These are phyloP conservation scores for Mycena polygramma DNA, from an alignment of 768 basidiomycete genomes.

Conservation along the genomic window DNA sequence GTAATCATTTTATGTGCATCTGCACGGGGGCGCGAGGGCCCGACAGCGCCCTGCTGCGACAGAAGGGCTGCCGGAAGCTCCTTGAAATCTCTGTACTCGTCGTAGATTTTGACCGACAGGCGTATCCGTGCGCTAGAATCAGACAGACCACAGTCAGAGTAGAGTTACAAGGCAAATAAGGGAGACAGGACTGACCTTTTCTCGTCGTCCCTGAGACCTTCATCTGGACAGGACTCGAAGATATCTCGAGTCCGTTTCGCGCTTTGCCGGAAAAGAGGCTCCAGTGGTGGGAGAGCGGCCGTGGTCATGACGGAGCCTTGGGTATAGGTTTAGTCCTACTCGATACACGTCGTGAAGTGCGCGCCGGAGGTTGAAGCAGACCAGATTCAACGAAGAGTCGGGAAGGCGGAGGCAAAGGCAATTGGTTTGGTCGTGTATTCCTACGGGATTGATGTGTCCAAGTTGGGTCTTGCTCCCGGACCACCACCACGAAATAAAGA, in stretches of 20 bases:
- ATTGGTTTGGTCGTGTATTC: no score
- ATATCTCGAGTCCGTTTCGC: slow-evolving; percentile 82
- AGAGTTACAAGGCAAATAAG: neutral
- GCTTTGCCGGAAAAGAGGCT: slow-evolving; percentile 70
- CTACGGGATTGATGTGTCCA: no score
- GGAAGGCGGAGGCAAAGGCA: no score
- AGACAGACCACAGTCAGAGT: neutral
- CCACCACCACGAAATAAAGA: no score
- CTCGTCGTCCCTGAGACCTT: slow-evolving; percentile 74
- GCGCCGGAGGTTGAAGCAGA: neutral
- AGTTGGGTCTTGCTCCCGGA: no score
- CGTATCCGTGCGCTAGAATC: slow-evolving; percentile 72
- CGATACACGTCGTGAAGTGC: neutral
- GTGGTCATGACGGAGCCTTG: slow-evolving; percentile 51
- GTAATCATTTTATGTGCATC: slow-evolving; percentile 77
- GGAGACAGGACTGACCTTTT: slow-evolving; percentile 64
- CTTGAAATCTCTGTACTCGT: slow-evolving; percentile 91
- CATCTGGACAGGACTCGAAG: slow-evolving; percentile 76
- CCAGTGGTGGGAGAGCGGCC: slow-evolving; percentile 72
- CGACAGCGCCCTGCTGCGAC: slow-evolving; percentile 84
- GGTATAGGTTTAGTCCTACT: neutral
- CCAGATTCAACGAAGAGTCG: no score
- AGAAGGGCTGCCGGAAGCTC: slow-evolving; percentile 86
- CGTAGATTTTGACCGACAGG: slow-evolving; percentile 86
- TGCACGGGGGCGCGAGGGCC: slow-evolving; percentile 77